Evolutionary conservation across 805 yeast species (phyloP).

Genomic region (Candida saitoana): DNA sequence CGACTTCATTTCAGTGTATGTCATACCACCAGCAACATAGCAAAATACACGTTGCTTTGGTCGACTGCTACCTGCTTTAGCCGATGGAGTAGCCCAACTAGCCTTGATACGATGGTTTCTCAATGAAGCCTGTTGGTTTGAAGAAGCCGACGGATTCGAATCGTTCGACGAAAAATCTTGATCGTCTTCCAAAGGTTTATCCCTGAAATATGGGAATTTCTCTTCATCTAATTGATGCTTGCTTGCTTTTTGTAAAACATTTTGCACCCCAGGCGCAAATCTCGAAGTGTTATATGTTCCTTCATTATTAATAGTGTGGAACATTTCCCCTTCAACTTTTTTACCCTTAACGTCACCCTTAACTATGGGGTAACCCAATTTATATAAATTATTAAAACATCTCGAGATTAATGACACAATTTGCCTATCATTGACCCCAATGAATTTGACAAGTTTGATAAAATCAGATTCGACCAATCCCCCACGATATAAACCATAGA

Average conservation of each 20-base stretch:
- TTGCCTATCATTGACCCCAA: slow-evolving; percentile 41
- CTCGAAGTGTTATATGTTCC: slow-evolving; percentile 64
- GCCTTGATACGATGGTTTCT: slow-evolving; percentile 72
- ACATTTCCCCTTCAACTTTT: slow-evolving; percentile 46
- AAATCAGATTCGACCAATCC: slow-evolving; percentile 76
- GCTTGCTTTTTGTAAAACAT: slow-evolving; percentile 50
- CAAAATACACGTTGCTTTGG: slow-evolving; percentile 67
- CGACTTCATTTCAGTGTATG: slow-evolving; percentile 75
- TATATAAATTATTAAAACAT: slow-evolving; percentile 38
- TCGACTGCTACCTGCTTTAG: slow-evolving; percentile 9
- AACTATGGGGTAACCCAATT: slow-evolving; percentile 55
- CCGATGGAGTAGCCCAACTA: slow-evolving; percentile 58
- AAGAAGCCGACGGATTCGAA: neutral
- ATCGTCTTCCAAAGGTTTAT: slow-evolving; percentile 59
- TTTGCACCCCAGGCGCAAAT: slow-evolving; percentile 65
- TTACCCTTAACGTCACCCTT: slow-evolving; percentile 39
- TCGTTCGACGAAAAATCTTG: slow-evolving; percentile 18
- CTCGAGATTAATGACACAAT: slow-evolving; percentile 56
- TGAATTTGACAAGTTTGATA: slow-evolving; percentile 58
- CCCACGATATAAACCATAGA: slow-evolving; percentile 77
- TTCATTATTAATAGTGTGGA: slow-evolving; percentile 52
- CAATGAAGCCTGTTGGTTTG: slow-evolving; percentile 35
- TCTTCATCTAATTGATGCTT: slow-evolving; percentile 51
- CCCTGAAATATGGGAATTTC: slow-evolving; percentile 70
- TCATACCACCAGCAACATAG: slow-evolving; percentile 85